Percentiles rank a stretch among this genome's conserved stretches.
phyloP scores from a whole-genome alignment of 257 asterid genomes.

The Plectranthus barbatus region DNA sequence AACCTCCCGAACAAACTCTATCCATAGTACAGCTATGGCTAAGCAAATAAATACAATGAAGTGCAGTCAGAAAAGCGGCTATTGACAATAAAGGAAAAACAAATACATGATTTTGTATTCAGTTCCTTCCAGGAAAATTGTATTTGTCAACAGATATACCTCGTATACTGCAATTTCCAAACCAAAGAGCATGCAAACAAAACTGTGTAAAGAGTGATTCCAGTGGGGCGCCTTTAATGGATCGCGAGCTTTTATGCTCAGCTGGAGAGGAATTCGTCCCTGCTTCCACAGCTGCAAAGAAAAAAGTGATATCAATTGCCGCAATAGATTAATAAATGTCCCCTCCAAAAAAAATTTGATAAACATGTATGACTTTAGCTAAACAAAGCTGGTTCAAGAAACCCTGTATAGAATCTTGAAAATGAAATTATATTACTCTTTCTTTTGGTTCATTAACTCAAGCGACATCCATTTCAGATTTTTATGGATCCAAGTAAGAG shows the following conservation, averaged over 20 bases:
- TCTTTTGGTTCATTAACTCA: slow-evolving; percentile 13
- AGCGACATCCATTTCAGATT: background rate
- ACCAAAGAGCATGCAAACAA: slow-evolving; percentile 91
- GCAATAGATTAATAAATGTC: too few species aligned
- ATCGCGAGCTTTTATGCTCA: slow-evolving; percentile 62
- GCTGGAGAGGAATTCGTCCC: slow-evolving; percentile 27
- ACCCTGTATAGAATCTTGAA: background rate
- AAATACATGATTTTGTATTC: background rate
- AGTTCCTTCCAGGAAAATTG: slow-evolving; percentile 10
- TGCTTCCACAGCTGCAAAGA: slow-evolving; percentile 33
- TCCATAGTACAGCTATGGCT: slow-evolving; percentile 93
- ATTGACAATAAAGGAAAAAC: background rate
- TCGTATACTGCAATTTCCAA: slow-evolving; percentile 85
- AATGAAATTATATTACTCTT: background rate
- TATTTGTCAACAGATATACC: slow-evolving; percentile 32
- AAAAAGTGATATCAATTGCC: slow-evolving; percentile 5
- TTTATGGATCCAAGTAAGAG: background rate
- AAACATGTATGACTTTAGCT: background rate
- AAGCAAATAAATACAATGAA: slow-evolving; percentile 17
- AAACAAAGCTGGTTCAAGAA: slow-evolving; percentile 5
- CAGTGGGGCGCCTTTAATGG: slow-evolving; percentile 83
- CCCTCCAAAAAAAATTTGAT: too few species aligned
- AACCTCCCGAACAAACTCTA: slow-evolving; percentile 85
- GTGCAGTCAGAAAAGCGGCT: background rate
- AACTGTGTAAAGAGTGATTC: slow-evolving; percentile 84